Conservation (phyloP, 2,329 filamentous ascomycete species). For the Aspergillus caelatus region DNA sequence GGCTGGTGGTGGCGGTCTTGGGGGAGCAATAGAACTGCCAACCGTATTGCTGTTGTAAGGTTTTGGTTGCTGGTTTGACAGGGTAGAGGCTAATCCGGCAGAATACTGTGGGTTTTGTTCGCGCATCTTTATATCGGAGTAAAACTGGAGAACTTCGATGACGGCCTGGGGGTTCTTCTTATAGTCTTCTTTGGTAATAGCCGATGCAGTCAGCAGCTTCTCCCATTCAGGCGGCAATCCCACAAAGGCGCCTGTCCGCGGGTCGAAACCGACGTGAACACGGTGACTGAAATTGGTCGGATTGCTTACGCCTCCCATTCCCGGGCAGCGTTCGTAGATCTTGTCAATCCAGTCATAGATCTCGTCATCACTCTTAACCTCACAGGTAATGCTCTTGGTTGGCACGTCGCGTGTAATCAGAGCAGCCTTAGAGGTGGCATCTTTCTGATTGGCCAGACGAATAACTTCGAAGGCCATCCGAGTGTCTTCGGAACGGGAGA, state of each 20-base stretch:
- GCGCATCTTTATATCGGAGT: constrained; percentile 68
- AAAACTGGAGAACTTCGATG: constrained; percentile 69
- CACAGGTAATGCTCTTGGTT: constrained; percentile 83
- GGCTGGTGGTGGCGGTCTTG: constrained; percentile 64
- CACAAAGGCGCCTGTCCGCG: constrained; percentile 90
- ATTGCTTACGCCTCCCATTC: constrained; percentile 97
- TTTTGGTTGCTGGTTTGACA: constrained; percentile 55
- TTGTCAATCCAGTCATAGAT: constrained; percentile 99
- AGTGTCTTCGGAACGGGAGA: constrained; percentile 86
- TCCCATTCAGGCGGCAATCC: constrained; percentile 96
- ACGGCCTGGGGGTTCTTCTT: constrained; percentile 89
- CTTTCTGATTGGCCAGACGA: constrained; percentile 62
- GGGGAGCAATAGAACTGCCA: constrained; percentile 65
- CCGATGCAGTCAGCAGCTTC: constrained; percentile 90
- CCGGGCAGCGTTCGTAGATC: constrained; percentile 94
- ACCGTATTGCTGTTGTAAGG: constrained; percentile 54
- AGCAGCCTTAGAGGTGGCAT: constrained; percentile 66
- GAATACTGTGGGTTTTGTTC: constrained; percentile 65
- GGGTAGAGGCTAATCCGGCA: constrained; percentile 63
- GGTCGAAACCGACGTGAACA: constrained; percentile 96
- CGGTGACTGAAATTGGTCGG: constrained; percentile 97
- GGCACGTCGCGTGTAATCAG: constrained; percentile 78
- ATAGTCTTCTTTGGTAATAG: constrained; percentile 98
- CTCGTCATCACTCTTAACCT: constrained; percentile 93
- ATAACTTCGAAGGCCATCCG: constrained; percentile 95